phyloP scores from a whole-genome alignment of 2,329 filamentous ascomycete genomes.

The Diplodia seriata region DNA sequence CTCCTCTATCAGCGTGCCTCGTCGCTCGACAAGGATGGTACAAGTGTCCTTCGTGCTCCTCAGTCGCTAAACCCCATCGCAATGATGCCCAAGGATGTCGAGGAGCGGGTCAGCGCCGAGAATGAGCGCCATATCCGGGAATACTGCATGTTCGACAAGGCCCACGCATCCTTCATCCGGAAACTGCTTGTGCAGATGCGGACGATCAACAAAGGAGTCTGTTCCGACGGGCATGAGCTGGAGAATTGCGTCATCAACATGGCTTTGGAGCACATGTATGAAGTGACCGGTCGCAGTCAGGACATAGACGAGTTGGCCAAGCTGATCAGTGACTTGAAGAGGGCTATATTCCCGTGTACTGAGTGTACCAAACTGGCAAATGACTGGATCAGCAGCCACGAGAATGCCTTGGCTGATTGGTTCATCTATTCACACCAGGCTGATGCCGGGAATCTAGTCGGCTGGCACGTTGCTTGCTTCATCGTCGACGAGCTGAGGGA shows the following conservation, averaged over 20 bases:
- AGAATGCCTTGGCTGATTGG: conserved; percentile 22
- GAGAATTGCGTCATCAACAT: conserved; percentile 62
- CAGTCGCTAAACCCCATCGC: conserved; percentile 55
- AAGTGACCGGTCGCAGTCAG: conserved; percentile 75
- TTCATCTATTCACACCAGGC: conserved; percentile 20
- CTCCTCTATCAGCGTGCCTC: conserved; percentile 90
- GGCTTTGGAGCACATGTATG: conserved; percentile 72
- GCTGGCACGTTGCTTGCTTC: conserved; percentile 8
- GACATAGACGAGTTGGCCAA: conserved; percentile 68
- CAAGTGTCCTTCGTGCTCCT: conserved; percentile 49
- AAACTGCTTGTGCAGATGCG: conserved; percentile 66
- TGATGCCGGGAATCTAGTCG: conserved; percentile 7
- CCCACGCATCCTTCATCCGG: conserved; percentile 71
- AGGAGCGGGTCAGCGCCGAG: conserved; percentile 68
- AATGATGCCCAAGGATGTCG: conserved; percentile 53
- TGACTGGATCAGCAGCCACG: conserved; percentile 21
- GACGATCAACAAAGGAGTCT: conserved; percentile 56
- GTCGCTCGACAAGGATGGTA: conserved; percentile 58
- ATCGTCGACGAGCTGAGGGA: conserved; percentile 13
- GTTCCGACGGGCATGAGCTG: conserved; percentile 55
- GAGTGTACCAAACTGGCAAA: conserved; percentile 50
- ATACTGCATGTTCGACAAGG: conserved; percentile 79
- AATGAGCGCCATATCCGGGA: conserved; percentile 77
- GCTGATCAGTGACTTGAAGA: conserved; percentile 61
- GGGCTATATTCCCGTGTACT: conserved; percentile 58